Evolutionary conservation across 2,329 filamentous ascomycete genomes (phyloP).

Genomic region (Ophiostoma ips): DNA sequence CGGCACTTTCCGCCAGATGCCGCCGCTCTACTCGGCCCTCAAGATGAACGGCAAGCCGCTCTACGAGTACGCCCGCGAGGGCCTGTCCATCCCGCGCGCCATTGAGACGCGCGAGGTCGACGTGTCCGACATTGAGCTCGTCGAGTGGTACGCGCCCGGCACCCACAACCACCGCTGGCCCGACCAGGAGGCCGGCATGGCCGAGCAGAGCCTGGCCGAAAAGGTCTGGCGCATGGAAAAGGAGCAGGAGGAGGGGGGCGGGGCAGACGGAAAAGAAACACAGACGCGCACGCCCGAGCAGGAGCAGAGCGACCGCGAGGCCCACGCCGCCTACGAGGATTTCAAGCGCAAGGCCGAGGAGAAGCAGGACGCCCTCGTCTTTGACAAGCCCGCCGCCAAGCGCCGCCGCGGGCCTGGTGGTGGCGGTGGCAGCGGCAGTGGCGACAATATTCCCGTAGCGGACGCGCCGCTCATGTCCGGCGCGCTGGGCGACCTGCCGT

Average conservation of each 20-base stretch:
- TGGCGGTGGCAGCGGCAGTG: too few species aligned
- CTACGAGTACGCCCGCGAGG: constrained; percentile 91
- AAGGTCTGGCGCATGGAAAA: constrained; percentile 52
- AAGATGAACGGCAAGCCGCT: constrained; percentile 88
- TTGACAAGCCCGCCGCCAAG: constrained; percentile 30
- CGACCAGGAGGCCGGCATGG: constrained; percentile 57
- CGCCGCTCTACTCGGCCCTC: constrained; percentile 83
- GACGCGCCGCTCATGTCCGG: constrained; percentile 41
- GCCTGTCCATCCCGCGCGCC: constrained; percentile 70
- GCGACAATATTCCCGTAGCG: not conserved
- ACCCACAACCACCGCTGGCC: constrained; percentile 71
- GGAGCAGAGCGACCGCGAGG: constrained; percentile 39
- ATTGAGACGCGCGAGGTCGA: constrained; percentile 71
- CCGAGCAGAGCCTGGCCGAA: constrained; percentile 64
- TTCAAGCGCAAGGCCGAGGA: constrained; percentile 46
- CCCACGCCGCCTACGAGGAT: constrained; percentile 39
- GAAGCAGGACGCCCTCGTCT: constrained; percentile 41
- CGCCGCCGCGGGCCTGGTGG: constrained; percentile 18
- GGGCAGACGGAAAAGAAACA: constrained; percentile 9
- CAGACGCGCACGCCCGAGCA: constrained; percentile 36
- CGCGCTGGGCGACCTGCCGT: constrained; percentile 37
- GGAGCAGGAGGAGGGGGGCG: constrained; percentile 30
- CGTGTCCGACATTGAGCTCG: constrained; percentile 60
- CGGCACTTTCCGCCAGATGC: constrained; percentile 77
- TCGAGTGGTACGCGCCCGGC: constrained; percentile 76